A percentile compares a stretch with the other conserved stretches of the same genome.
Conservation (phyloP, 2,329 filamentous ascomycete species). For the Pseudopithomyces maydicus region DNA sequence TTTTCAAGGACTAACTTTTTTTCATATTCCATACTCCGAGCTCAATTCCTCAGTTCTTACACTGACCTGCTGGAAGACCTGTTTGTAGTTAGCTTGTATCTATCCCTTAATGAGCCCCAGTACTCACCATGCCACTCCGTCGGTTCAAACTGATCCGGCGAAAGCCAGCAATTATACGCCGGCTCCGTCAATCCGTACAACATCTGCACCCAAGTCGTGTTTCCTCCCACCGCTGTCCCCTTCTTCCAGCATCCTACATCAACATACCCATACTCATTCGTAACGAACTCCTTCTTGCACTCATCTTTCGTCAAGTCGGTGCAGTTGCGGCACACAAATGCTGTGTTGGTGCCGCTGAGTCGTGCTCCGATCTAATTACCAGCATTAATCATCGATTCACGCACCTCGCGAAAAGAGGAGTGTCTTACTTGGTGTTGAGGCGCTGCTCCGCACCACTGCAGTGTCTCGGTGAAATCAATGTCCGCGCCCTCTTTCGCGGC, state of each 20-base stretch:
- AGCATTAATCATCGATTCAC: background rate
- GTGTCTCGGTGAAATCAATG: background rate
- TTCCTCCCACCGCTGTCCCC: background rate
- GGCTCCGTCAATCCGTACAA: background rate
- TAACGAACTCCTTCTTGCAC: background rate
- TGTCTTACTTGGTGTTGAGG: background rate
- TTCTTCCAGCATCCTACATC: constrained; percentile 6
- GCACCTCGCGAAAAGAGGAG: background rate
- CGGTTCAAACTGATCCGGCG: background rate
- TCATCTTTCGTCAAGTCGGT: background rate
- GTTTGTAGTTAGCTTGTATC: background rate
- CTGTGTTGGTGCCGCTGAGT: background rate
- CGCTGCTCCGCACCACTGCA: constrained; percentile 2
- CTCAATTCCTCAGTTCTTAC: background rate
- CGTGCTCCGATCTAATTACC: background rate
- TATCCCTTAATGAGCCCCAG: too few species aligned
- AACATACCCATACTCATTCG: background rate
- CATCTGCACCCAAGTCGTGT: constrained; percentile 4
- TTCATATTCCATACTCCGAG: background rate
- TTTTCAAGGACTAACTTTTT: background rate
- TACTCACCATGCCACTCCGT: constrained; percentile 5
- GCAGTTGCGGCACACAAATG: constrained; percentile 2
- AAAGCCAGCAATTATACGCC: background rate
- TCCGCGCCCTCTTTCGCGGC: background rate
- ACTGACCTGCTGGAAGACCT: background rate